Evolutionary conservation across 306 rosid genomes (phyloP).

Genomic region (Prunus salicina): DNA sequence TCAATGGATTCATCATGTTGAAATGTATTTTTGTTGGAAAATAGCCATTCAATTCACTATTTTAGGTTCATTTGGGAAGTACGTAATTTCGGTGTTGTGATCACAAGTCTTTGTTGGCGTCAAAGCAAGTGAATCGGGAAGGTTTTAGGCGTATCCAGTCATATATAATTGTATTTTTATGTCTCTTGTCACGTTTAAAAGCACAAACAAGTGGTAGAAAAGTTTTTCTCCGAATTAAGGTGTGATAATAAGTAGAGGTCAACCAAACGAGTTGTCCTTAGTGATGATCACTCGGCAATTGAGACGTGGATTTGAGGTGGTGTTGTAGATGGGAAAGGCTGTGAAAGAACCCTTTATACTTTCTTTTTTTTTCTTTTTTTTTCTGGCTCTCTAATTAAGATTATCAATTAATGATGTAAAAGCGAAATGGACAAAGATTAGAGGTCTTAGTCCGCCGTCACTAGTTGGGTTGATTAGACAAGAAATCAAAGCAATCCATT

Average conservation of each 20-base stretch:
- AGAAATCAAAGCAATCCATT: slow-evolving; percentile 38
- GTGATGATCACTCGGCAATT: not conserved
- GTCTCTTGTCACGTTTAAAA: no score
- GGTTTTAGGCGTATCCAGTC: no score
- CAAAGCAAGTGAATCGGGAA: no score
- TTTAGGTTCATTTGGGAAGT: not conserved
- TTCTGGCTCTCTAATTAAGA: not conserved
- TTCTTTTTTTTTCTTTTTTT: no score
- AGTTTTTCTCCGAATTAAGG: not conserved
- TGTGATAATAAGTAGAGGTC: not conserved
- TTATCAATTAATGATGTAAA: not conserved
- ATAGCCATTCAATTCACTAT: not conserved
- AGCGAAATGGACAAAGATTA: slow-evolving; percentile 11
- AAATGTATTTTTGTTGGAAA: not conserved
- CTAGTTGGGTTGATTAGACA: slow-evolving; percentile 30
- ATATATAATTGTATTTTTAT: no score
- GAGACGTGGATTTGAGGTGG: not conserved
- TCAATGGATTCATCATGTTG: not conserved
- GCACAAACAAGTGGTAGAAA: no score
- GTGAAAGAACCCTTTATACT: slow-evolving; percentile 1
- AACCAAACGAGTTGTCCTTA: not conserved
- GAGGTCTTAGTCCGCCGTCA: slow-evolving; percentile 33
- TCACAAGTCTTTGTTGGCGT: no score
- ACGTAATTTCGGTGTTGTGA: not conserved
- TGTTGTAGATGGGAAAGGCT: not conserved